phyloP scores from a whole-genome alignment of 2,329 filamentous ascomycete species.

The Diplodia sapinea region DNA sequence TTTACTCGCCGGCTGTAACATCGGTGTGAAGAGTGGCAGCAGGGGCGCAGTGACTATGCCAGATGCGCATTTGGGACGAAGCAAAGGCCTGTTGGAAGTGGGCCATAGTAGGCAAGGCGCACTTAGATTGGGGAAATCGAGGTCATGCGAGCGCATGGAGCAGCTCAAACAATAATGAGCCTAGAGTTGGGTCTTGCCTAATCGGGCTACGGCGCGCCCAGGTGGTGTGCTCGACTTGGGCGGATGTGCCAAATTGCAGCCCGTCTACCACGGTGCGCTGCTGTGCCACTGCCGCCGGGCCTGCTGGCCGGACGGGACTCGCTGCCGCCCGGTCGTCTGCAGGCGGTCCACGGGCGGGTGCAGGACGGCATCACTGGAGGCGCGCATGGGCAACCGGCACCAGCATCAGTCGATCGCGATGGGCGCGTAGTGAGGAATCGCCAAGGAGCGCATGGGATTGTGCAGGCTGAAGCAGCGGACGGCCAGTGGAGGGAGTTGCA shows the following conservation, averaged over 20 bases:
- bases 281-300: background rate
- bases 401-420: slow-evolving; percentile 6
- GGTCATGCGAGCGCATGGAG: slow-evolving; percentile 26
- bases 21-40: background rate
- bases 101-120: slow-evolving; percentile 5
- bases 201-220: background rate
- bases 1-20: slow-evolving; percentile 6
- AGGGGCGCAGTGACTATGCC: slow-evolving; percentile 4
- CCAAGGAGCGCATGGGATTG: background rate
- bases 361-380: background rate
- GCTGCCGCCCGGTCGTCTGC: background rate
- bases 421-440: background rate
- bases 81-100: background rate
- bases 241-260: background rate
- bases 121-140: background rate
- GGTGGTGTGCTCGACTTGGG: slow-evolving; percentile 8
- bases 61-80: background rate
- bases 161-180: slow-evolving; percentile 7
- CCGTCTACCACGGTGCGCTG: background rate
- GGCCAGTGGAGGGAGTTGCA: background rate
- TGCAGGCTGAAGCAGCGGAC: background rate
- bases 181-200: slow-evolving; percentile 17
- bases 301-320: slow-evolving; percentile 2
- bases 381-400: background rate
- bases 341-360: slow-evolving; percentile 3